Conservation (phyloP, 2,329 filamentous ascomycete genomes). For the Trichocomaceae sp. region DNA sequence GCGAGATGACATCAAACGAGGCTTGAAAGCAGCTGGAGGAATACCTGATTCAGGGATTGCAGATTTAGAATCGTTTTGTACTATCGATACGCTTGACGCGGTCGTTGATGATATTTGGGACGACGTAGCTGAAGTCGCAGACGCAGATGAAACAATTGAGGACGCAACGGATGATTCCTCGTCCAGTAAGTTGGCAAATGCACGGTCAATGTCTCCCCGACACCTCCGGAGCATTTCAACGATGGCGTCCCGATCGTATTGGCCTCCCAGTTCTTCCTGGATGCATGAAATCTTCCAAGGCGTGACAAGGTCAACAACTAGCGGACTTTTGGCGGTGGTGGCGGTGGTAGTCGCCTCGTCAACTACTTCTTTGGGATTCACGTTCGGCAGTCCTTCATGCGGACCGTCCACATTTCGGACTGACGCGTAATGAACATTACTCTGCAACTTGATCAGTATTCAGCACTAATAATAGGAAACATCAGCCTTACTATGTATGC, state of each 20-base stretch:
- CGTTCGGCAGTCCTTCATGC: slow-evolving; percentile 49
- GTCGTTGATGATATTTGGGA: slow-evolving; percentile 10
- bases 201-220: slow-evolving; percentile 48
- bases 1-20: slow-evolving; percentile 31
- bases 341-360: neutral
- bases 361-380: slow-evolving; percentile 29
- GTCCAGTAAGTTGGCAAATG: slow-evolving; percentile 48
- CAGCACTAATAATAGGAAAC: neutral
- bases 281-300: slow-evolving; percentile 54
- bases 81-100: slow-evolving; percentile 8
- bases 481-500: slow-evolving; percentile 54
- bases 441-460: slow-evolving; percentile 34
- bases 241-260: slow-evolving; percentile 46
- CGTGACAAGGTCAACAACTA: slow-evolving; percentile 32
- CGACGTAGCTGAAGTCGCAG: slow-evolving; percentile 7
- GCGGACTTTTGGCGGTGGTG: too few species aligned
- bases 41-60: neutral
- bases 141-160: slow-evolving; percentile 10
- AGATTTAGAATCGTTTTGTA: neutral
- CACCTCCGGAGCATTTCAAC: slow-evolving; percentile 48
- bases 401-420: slow-evolving; percentile 56
- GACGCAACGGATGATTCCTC: slow-evolving; percentile 28
- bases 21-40: slow-evolving; percentile 19
- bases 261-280: slow-evolving; percentile 45
- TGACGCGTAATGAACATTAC: slow-evolving; percentile 61